These are phyloP conservation scores for Exophiala spinifera DNA, from an alignment of 2,329 filamentous ascomycete species.

Conservation along the genomic window DNA sequence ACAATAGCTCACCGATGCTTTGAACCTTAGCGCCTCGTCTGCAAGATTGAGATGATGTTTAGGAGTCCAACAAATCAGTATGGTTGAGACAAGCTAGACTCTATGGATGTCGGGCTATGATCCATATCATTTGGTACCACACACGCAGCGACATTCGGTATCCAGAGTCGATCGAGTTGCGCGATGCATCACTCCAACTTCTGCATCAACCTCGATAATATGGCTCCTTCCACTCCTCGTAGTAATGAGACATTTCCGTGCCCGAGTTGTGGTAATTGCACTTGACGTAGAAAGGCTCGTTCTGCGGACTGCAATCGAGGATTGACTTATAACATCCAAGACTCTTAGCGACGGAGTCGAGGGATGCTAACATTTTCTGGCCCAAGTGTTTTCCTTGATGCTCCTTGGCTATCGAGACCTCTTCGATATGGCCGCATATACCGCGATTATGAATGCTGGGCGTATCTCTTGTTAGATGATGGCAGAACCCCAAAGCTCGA, in stretches of 20 bases:
- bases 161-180: too few relatives aligned
- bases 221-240: constrained; percentile 1
- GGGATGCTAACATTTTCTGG: constrained; percentile 4
- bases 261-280: constrained; percentile 12
- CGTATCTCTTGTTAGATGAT: background rate
- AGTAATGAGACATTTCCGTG: constrained; percentile 10
- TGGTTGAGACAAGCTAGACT: too few relatives aligned
- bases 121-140: too few relatives aligned
- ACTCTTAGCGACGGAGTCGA: constrained; percentile 40
- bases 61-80: too few relatives aligned
- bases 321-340: constrained; percentile 58
- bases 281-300: constrained; percentile 38
- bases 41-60: too few relatives aligned
- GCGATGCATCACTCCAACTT: too few relatives aligned
- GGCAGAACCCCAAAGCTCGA: background rate
- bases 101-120: too few relatives aligned
- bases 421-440: constrained; percentile 9
- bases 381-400: constrained; percentile 12
- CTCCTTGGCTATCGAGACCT: constrained; percentile 7
- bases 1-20: too few relatives aligned
- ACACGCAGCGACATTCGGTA: too few relatives aligned
- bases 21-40: too few relatives aligned
- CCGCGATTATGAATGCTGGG: constrained; percentile 12
- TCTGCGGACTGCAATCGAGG: constrained; percentile 58
- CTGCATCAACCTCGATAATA: constrained; percentile 1